Evolutionary conservation across 768 basidiomycete species (phyloP).

Genomic region (Phylloporus sp.): DNA sequence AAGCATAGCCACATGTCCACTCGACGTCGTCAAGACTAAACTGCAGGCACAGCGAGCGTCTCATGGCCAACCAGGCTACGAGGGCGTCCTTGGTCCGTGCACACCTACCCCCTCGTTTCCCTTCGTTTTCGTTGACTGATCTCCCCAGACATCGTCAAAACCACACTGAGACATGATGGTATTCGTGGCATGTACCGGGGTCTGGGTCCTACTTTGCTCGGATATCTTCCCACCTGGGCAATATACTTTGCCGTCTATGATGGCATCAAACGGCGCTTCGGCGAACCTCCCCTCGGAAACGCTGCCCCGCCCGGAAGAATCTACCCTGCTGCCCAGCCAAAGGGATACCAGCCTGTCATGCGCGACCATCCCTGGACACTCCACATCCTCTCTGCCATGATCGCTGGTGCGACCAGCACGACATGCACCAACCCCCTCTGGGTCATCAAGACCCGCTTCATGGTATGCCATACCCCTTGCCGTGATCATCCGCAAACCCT

Average conservation of each 20-base stretch:
- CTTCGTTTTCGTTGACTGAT: slow-evolving; percentile 9
- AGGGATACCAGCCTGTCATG: slow-evolving; percentile 78
- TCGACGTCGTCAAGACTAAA: slow-evolving; percentile 97
- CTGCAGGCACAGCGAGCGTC: slow-evolving; percentile 87
- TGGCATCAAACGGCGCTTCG: slow-evolving; percentile 82
- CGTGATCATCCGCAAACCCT: neutral
- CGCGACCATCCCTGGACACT: slow-evolving; percentile 82
- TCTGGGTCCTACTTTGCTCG: slow-evolving; percentile 93
- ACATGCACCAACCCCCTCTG: slow-evolving; percentile 94
- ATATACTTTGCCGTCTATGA: slow-evolving; percentile 99
- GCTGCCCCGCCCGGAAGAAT: slow-evolving; percentile 41
- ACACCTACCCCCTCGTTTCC: slow-evolving; percentile 5
- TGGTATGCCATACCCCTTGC: slow-evolving; percentile 52
- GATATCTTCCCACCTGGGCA: slow-evolving; percentile 98
- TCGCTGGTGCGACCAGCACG: slow-evolving; percentile 90
- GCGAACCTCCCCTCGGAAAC: slow-evolving; percentile 54
- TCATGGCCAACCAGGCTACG: slow-evolving; percentile 67
- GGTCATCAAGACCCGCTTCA: slow-evolving; percentile 99
- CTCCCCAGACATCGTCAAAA: slow-evolving; percentile 47
- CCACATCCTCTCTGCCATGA: slow-evolving; percentile 94
- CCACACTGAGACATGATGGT: slow-evolving; percentile 64
- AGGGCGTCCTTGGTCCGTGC: slow-evolving; percentile 68
- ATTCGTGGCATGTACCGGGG: slow-evolving; percentile 91
- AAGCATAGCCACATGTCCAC: slow-evolving; percentile 90
- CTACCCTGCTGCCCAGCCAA: slow-evolving; percentile 80